Percentiles rank a stretch among this genome's conserved stretches.
phyloP scores from a whole-genome alignment of 306 rosid species.

The Casuarina glauca region DNA sequence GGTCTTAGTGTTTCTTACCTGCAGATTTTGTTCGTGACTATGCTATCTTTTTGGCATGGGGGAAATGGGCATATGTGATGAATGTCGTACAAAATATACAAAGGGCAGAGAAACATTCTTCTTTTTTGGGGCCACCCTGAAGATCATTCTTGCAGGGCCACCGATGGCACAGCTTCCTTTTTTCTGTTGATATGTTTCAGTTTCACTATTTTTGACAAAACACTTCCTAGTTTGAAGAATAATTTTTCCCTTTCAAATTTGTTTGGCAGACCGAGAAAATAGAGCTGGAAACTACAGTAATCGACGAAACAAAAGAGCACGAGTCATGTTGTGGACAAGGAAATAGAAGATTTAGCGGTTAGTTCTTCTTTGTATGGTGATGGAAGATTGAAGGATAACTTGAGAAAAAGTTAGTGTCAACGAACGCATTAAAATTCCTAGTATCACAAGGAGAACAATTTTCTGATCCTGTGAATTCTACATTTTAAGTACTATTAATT shows the following conservation, averaged over 20 bases:
- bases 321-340: constrained; percentile 92
- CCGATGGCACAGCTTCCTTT: not conserved
- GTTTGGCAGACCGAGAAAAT: constrained; percentile 84
- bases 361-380: constrained; percentile 35
- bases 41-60: too few species aligned
- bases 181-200: constrained; percentile 10
- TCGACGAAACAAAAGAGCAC: constrained; percentile 98
- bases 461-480: not conserved
- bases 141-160: not conserved
- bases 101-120: too few species aligned
- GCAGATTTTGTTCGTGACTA: too few species aligned
- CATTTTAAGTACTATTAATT: not conserved
- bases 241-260: constrained; percentile 18
- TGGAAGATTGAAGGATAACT: too few species aligned
- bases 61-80: not conserved
- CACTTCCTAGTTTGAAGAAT: constrained; percentile 23
- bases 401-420: not conserved
- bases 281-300: constrained; percentile 96
- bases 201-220: constrained; percentile 2
- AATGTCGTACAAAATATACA: too few species aligned
- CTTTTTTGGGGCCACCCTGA: too few species aligned
- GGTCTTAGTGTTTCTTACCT: too few species aligned
- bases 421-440: not conserved
- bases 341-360: constrained; percentile 90
- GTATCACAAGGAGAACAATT: not conserved